These are phyloP conservation scores for Geopyxis carbonaria DNA, from an alignment of 495 filamentous ascomycete species.

Conservation along the genomic window DNA sequence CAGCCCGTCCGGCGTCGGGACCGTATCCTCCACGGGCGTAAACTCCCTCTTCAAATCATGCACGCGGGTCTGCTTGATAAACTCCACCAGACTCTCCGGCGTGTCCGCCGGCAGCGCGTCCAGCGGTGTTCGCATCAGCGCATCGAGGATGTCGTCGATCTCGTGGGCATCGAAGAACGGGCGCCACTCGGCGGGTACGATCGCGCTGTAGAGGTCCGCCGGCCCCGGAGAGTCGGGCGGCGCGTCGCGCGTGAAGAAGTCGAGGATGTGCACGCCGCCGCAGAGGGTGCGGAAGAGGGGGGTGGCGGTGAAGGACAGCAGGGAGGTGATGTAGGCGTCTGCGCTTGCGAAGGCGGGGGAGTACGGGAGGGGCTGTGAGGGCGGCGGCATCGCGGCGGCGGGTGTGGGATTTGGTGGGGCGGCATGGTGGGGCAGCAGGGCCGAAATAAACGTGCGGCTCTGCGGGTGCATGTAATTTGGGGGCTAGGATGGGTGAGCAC, in stretches of 20 bases:
- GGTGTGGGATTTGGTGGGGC: neutral
- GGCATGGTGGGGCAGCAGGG: neutral
- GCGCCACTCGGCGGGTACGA: constrained; percentile 66
- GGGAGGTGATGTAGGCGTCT: constrained; percentile 59
- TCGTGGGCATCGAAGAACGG: constrained; percentile 52
- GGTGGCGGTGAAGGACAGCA: constrained; percentile 57
- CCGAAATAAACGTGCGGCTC: neutral
- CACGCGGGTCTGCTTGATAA: constrained; percentile 54
- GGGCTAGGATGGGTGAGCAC: too few relatives aligned
- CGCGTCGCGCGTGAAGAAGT: constrained; percentile 80
- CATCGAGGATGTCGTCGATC: constrained; percentile 55
- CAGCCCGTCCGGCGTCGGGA: constrained; percentile 7
- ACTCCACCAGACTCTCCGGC: constrained; percentile 51
- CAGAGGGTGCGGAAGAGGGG: constrained; percentile 75
- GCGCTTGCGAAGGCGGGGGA: constrained; percentile 34
- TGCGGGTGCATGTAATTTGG: too few relatives aligned
- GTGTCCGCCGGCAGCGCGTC: constrained; percentile 27
- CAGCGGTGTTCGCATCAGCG: constrained; percentile 62
- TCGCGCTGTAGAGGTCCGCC: constrained; percentile 47
- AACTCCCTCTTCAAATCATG: constrained; percentile 52
- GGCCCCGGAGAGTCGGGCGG: constrained; percentile 11
- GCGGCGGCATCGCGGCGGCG: constrained; percentile 29
- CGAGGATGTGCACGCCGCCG: constrained; percentile 85
- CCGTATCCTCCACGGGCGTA: constrained; percentile 8
- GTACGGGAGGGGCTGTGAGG: constrained; percentile 39